These are phyloP conservation scores for Wallacemonas collosoma DNA, from an alignment of 208 protist species.

Conservation along the genomic window DNA sequence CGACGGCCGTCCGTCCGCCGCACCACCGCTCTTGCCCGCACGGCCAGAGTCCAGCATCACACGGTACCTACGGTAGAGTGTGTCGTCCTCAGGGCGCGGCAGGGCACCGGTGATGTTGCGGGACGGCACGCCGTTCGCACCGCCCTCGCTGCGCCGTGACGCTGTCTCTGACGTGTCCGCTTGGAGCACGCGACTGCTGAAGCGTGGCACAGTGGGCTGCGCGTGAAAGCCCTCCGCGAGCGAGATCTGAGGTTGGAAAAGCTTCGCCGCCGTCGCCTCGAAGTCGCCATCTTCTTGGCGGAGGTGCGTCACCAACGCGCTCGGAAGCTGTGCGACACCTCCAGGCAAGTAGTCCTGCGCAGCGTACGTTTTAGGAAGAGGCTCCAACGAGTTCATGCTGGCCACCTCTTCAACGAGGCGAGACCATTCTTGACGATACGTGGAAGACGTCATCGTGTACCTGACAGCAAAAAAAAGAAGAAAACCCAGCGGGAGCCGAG, in stretches of 20 bases:
- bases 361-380: constrained; percentile 44
- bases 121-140: not conserved
- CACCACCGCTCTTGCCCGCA: not conserved
- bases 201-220: constrained; percentile 41
- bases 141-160: not conserved
- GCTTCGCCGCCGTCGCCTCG: constrained; percentile 29
- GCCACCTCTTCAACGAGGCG: constrained; percentile 60
- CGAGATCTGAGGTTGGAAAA: constrained; percentile 65
- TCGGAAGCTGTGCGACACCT: constrained; percentile 24
- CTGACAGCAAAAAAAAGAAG: constrained; percentile 1
- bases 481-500: not conserved
- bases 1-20: not conserved
- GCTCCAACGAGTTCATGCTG: constrained; percentile 47
- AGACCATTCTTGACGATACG: constrained; percentile 33
- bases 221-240: constrained; percentile 66
- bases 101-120: constrained; percentile 1
- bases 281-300: constrained; percentile 42
- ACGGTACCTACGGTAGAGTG: constrained; percentile 12
- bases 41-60: constrained; percentile 6
- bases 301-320: constrained; percentile 40
- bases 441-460: not conserved
- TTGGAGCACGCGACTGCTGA: constrained; percentile 30
- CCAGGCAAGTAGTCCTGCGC: constrained; percentile 35
- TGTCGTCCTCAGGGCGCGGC: not conserved
- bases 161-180: not conserved